Conservation (phyloP, 2,329 filamentous ascomycete genomes). For the Pyrenochaeta sp. region DNA sequence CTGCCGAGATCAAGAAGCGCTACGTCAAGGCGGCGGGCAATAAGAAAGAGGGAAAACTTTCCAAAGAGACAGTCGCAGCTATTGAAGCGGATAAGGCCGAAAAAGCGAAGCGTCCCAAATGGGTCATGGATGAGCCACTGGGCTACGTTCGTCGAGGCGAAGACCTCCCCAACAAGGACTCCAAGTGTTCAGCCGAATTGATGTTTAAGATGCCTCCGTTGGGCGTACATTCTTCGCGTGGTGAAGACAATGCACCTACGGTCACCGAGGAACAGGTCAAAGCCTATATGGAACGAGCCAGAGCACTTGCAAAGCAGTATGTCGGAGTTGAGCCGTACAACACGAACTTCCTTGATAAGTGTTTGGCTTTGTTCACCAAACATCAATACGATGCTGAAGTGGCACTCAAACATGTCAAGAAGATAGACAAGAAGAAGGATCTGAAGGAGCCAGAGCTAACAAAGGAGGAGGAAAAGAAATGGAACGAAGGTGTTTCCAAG, state of each 20-base stretch:
- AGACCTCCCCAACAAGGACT: slow-evolving; percentile 75
- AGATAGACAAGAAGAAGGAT: slow-evolving; percentile 70
- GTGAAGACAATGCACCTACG: slow-evolving; percentile 52
- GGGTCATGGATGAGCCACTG: slow-evolving; percentile 88
- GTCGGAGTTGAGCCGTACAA: slow-evolving; percentile 77
- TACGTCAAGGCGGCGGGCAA: slow-evolving; percentile 67
- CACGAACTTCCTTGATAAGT: slow-evolving; percentile 88
- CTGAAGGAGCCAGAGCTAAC: slow-evolving; percentile 86
- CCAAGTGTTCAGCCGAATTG: slow-evolving; percentile 75
- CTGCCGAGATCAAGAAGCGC: slow-evolving; percentile 82
- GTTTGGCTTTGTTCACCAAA: slow-evolving; percentile 74
- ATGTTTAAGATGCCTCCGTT: slow-evolving; percentile 77
- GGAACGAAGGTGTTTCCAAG: slow-evolving; percentile 89
- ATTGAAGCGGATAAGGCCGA: slow-evolving; percentile 82
- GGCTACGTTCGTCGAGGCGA: slow-evolving; percentile 88
- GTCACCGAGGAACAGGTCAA: slow-evolving; percentile 69
- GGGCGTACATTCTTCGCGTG: slow-evolving; percentile 56
- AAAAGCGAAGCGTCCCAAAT: slow-evolving; percentile 84
- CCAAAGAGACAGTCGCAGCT: slow-evolving; percentile 80
- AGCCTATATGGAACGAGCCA: slow-evolving; percentile 76
- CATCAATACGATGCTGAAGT: slow-evolving; percentile 74
- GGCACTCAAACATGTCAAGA: slow-evolving; percentile 73
- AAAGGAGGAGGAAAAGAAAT: slow-evolving; percentile 81
- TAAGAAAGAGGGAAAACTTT: slow-evolving; percentile 78
- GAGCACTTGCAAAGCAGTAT: slow-evolving; percentile 64